Percentiles rank a stretch among this genome's conserved stretches.
These are phyloP conservation scores for Blumeria hordei DNA, from an alignment of 2,329 filamentous ascomycete genomes.

Conservation along the genomic window DNA sequence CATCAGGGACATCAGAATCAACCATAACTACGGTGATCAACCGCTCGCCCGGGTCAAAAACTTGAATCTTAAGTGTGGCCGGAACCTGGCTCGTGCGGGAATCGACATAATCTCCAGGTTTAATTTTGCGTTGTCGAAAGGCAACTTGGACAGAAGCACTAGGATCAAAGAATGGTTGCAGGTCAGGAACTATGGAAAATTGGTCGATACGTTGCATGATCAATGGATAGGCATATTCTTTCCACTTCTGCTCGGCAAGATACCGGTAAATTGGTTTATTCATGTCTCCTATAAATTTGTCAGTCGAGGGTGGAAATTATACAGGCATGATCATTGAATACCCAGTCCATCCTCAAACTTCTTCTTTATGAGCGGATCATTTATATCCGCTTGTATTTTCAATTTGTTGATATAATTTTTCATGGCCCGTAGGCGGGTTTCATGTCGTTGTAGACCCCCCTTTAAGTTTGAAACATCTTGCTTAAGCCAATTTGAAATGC, in stretches of 20 bases:
- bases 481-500: constrained; percentile 42
- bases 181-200: constrained; percentile 69
- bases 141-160: constrained; percentile 57
- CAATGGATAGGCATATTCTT: constrained; percentile 53
- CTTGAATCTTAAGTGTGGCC: constrained; percentile 58
- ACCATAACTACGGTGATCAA: constrained; percentile 67
- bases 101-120: constrained; percentile 57
- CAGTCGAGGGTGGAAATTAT: constrained; percentile 5
- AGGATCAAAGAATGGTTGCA: constrained; percentile 59
- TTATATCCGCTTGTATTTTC: constrained; percentile 82
- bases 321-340: constrained; percentile 19
- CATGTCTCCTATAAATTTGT: constrained; percentile 50
- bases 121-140: constrained; percentile 46
- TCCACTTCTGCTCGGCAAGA: constrained; percentile 74
- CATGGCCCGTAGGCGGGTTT: constrained; percentile 44
- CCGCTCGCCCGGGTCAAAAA: constrained; percentile 60
- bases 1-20: constrained; percentile 72
- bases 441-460: constrained; percentile 40
- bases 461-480: constrained; percentile 29
- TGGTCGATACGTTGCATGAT: constrained; percentile 68
- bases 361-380: constrained; percentile 83
- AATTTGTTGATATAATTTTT: constrained; percentile 46
- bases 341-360: constrained; percentile 78
- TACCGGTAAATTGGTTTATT: constrained; percentile 86
- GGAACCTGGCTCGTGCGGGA: constrained; percentile 47